Conservation (phyloP, 371 early-diverging fungal genomes). For the Mortierella sp. region DNA sequence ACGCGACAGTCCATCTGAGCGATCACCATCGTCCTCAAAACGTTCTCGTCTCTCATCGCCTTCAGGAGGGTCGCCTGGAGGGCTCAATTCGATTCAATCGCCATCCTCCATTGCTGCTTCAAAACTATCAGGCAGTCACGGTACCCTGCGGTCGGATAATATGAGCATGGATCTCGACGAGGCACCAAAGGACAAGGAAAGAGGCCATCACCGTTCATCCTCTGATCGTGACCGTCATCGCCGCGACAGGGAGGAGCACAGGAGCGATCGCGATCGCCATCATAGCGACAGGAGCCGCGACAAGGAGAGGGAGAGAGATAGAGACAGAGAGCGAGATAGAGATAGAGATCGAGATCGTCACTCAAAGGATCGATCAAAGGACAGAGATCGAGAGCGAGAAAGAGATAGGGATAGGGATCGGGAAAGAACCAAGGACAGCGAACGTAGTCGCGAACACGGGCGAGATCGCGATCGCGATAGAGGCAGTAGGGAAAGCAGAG, state of each 20-base stretch:
- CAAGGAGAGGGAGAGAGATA: slow-evolving; percentile 30
- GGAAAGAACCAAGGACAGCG: slow-evolving; percentile 25
- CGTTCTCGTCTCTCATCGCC: slow-evolving; percentile 46
- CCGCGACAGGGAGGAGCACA: slow-evolving; percentile 18
- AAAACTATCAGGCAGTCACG: slow-evolving; percentile 24
- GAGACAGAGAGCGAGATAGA: slow-evolving; percentile 26
- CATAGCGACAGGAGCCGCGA: slow-evolving; percentile 27
- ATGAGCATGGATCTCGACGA: slow-evolving; percentile 42
- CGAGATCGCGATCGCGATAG: slow-evolving; percentile 16
- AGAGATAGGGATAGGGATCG: slow-evolving; percentile 25
- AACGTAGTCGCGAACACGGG: slow-evolving; percentile 14
- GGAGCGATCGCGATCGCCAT: slow-evolving; percentile 21
- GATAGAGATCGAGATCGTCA: slow-evolving; percentile 16
- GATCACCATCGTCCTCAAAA: slow-evolving; percentile 41
- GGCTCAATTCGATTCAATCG: slow-evolving; percentile 29
- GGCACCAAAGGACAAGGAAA: slow-evolving; percentile 7
- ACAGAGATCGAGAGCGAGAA: slow-evolving; percentile 13
- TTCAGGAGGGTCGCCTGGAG: slow-evolving; percentile 19
- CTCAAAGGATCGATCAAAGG: slow-evolving; percentile 12
- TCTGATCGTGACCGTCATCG: slow-evolving; percentile 36
- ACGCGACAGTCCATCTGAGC: slow-evolving; percentile 34
- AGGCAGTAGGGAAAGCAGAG: slow-evolving; percentile 13
- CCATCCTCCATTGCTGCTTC: slow-evolving; percentile 41
- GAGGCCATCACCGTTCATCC: slow-evolving; percentile 7
- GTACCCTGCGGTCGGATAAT: slow-evolving; percentile 41